Conservation (phyloP, 2,329 filamentous ascomycete species). For the Aspergillus fischeri region DNA sequence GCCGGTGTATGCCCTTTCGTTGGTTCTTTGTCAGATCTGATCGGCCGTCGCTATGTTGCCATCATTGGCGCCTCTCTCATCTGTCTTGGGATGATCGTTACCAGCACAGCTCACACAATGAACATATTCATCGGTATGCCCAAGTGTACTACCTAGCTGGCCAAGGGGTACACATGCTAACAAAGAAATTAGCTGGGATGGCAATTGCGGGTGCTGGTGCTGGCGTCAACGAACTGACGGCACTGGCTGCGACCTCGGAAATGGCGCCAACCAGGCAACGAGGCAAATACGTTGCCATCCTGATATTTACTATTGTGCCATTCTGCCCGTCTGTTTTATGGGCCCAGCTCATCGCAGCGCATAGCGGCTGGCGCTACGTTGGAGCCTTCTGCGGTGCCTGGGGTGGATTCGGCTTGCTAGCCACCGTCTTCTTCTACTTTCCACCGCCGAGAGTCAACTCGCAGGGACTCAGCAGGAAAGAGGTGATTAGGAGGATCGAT, state of each 20-base stretch:
- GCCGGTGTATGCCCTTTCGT: constrained; percentile 61
- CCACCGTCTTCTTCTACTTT: constrained; percentile 43
- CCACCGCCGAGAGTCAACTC: constrained; percentile 44
- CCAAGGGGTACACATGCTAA: constrained; percentile 1
- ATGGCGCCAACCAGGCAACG: constrained; percentile 63
- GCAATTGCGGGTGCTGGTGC: constrained; percentile 61
- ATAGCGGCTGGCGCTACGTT: constrained; percentile 44
- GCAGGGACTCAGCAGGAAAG: constrained; percentile 31
- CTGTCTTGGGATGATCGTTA: constrained; percentile 57
- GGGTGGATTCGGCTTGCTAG: constrained; percentile 40
- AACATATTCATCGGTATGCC: constrained; percentile 56
- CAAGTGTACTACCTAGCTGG: constrained; percentile 24
- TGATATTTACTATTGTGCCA: constrained; percentile 60
- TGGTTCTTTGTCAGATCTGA: constrained; percentile 60
- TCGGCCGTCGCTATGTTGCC: constrained; percentile 59
- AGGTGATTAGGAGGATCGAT: constrained; percentile 47
- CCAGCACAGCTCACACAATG: constrained; percentile 56
- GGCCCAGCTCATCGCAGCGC: constrained; percentile 53
- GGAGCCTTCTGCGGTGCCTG: constrained; percentile 41
- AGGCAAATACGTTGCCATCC: constrained; percentile 57
- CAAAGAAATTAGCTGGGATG: constrained; percentile 43
- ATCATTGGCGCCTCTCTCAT: constrained; percentile 52
- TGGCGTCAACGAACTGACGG: constrained; percentile 65
- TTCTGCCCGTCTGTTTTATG: constrained; percentile 61
- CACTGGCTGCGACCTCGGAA: constrained; percentile 64